Evolutionary conservation across 2,329 filamentous ascomycete species (phyloP), one percentile per base, ranked within the genome.

Genomic region (Aspergillus sclerotialis): DNA sequence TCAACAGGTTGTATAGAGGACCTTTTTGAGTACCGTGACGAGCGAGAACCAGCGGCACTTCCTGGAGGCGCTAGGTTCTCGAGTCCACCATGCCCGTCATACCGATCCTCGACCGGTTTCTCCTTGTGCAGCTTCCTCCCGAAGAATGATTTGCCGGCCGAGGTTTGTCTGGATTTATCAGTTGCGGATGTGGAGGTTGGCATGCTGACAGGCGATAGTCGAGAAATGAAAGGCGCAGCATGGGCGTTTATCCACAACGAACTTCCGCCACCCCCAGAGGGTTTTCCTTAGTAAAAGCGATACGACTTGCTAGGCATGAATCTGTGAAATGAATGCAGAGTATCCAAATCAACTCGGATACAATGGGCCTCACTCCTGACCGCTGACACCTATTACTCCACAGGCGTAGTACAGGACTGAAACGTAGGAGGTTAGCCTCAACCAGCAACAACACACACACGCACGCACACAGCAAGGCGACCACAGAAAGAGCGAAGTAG

Each of bases 121-220:
- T 93, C 83, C 68, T 87, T 92, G 66, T 81, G 70, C 52, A 71
- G 57, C 41, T 74, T 84, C 56, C 88, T 78, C 53, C 86, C 88
- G 69, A 95, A 95, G 70, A 95, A 87, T 43, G 82, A 86, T 59
- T 82, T 82, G 58, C 78, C 75, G 57, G 80, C 82, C 55, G 85
- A 88, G 46, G 84, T 87, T 70, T 90, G 84, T 64, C 84, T 80
- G 53, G 82, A 73, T 68, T 89, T 87, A 69, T 85, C 82, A 69
- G 82, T 72, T 57, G 76, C 72, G 52, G 79, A 56, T 70, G 77
- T 78, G 77, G 60, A 61, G 35, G 67, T 56, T 47, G 70, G 67
- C 69, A 73, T 73, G 44, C 60, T 62, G 55, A 49, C 52, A 50
- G 44, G 46, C 45, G 45, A 58, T 49, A 45, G 45, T 56, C 44